phyloP scores from a whole-genome alignment of 208 protist species.

The Dictyostelium gargantuum region DNA sequence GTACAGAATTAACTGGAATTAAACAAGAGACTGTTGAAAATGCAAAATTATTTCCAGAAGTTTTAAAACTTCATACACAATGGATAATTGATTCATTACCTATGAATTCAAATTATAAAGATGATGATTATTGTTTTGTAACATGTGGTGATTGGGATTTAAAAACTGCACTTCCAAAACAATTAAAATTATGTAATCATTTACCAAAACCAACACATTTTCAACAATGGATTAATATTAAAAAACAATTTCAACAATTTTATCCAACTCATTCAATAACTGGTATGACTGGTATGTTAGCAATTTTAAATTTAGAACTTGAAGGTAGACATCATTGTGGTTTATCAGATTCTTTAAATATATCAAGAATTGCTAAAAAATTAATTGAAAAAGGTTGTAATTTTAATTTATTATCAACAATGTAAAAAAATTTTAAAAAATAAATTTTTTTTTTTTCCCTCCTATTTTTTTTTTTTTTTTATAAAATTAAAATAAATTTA shows the following conservation, averaged over 20 bases:
- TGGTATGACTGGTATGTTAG: slow-evolving; percentile 88
- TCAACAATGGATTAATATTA: slow-evolving; percentile 92
- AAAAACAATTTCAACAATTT: slow-evolving; percentile 77
- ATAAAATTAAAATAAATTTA: no score
- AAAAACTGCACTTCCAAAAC: slow-evolving; percentile 79
- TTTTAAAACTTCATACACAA: not conserved
- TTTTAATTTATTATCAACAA: not conserved
- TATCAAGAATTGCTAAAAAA: slow-evolving; percentile 83
- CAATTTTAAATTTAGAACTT: slow-evolving; percentile 81
- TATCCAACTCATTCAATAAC: not conserved
- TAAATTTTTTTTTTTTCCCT: no score
- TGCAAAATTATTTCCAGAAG: not conserved
- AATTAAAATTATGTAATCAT: not conserved
- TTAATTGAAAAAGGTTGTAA: not conserved
- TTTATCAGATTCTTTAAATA: slow-evolving; percentile 94
- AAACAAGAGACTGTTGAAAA: slow-evolving; percentile 82
- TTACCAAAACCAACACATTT: slow-evolving; percentile 72
- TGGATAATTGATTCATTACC: not conserved
- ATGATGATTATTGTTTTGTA: slow-evolving; percentile 77
- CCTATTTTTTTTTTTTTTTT: no score
- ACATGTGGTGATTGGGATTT: slow-evolving; percentile 96
- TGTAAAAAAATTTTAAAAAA: no score
- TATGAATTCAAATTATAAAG: not conserved
- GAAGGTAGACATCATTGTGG: slow-evolving; percentile 91
- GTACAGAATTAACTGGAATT: slow-evolving; percentile 95